phyloP scores from a whole-genome alignment of 2,329 filamentous ascomycete genomes.

The Tricladium varicosporioides region DNA sequence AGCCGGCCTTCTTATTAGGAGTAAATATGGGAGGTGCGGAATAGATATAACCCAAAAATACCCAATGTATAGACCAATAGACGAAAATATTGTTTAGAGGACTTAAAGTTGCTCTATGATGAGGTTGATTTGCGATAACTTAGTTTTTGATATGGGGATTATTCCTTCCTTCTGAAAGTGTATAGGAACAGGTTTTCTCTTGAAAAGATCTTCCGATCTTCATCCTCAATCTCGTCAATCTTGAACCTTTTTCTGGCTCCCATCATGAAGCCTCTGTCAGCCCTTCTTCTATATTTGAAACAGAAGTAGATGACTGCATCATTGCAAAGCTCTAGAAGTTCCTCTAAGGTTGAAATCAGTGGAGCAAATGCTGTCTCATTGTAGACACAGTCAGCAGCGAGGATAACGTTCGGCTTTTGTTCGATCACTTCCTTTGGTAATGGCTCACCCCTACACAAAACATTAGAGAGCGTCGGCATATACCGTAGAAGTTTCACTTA shows the following conservation, averaged over 20 bases:
- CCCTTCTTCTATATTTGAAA: constrained; percentile 88
- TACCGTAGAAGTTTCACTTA: constrained; percentile 38
- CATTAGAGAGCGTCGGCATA: constrained; percentile 5
- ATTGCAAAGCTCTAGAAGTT: constrained; percentile 72
- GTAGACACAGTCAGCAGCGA: constrained; percentile 97
- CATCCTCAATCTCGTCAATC: constrained; percentile 61
- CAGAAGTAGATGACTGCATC: constrained; percentile 72
- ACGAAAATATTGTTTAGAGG: no score
- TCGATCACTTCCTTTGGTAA: constrained; percentile 51
- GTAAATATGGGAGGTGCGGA: constrained; percentile 32
- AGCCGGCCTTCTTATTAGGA: constrained; percentile 37
- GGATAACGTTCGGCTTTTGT: constrained; percentile 71
- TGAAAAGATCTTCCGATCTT: constrained; percentile 56
- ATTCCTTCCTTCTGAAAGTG: constrained; percentile 46
- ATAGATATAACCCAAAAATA: not conserved
- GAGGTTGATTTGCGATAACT: no score
- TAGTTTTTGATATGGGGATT: not conserved
- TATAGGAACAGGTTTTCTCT: constrained; percentile 61
- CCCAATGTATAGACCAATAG: no score
- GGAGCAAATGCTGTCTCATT: constrained; percentile 94
- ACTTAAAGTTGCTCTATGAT: no score
- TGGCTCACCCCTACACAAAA: constrained; percentile 53
- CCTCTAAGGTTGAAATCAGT: constrained; percentile 72
- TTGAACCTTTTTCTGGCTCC: constrained; percentile 65
- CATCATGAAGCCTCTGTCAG: constrained; percentile 73